These are phyloP conservation scores for Fusarium foetens DNA, from an alignment of 2,329 filamentous ascomycete species.

Conservation along the genomic window DNA sequence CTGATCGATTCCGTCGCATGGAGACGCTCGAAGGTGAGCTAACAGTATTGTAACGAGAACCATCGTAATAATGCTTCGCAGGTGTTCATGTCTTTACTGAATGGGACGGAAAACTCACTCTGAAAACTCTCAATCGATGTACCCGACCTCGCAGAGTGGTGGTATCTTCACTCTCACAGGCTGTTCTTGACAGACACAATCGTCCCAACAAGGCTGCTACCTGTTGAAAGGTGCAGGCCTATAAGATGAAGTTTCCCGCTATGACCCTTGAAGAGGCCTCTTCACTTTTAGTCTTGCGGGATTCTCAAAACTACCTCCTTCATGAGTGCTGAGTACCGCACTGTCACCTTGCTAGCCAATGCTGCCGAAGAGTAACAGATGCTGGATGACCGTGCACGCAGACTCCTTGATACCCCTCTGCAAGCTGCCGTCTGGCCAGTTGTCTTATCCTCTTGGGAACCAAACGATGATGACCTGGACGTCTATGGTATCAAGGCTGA, in stretches of 20 bases:
- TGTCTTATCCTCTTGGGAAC: no score
- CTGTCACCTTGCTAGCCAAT: background rate
- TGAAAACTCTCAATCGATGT: background rate
- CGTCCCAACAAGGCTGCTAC: background rate
- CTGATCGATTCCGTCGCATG: constrained; percentile 72
- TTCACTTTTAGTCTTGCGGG: no score
- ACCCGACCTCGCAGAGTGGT: background rate
- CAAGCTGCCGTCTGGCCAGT: no score
- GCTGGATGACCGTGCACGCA: no score
- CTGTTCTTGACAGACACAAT: background rate
- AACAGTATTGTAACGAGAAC: background rate
- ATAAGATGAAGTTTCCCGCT: no score
- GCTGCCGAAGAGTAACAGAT: background rate
- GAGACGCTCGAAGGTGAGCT: constrained; percentile 68
- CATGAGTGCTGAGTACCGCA: background rate
- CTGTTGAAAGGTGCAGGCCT: no score
- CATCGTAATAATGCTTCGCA: constrained; percentile 2
- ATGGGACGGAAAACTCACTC: background rate
- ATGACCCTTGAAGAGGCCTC: no score
- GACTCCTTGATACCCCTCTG: no score
- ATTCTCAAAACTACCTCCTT: no score
- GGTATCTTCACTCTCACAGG: background rate
- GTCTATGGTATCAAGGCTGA: no score
- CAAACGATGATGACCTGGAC: no score
- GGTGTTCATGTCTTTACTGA: no score